Evolutionary conservation across 441 rosid species (phyloP), one percentile per base, ranked within the genome.

Genomic region (Omphalea diandra): DNA sequence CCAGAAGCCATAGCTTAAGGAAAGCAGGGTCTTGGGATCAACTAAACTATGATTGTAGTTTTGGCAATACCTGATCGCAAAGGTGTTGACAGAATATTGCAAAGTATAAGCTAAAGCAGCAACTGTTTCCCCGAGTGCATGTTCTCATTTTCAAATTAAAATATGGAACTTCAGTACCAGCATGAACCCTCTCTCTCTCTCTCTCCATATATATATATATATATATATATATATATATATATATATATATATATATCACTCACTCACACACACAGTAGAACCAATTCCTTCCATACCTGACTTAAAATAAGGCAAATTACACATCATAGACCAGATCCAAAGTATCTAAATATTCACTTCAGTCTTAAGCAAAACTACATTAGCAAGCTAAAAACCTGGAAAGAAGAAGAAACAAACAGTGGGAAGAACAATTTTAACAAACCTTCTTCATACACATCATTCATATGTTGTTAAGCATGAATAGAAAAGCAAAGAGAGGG

Each of bases 91-190:
- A n/a, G n/a, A 18, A 6, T 5, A 27, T 0, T 29, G 7, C 52
- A 64, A 49, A n/a, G 24, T 11, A 27, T 46, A 46, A 64, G 54
- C 67, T 46, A 64, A 31, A 64, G 46, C 64, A 17, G 29, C 56
- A 47, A 31, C 17, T 14, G 29, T 62, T 24, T 41, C 66, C 33
- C 38, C 10, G 8, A 38, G 20, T 36, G 18, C 20, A 38, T 38
- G 4, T 61, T 61, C 44, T 24, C 65, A 22, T 61, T 41, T 22
- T 38, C 31, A 38, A 61, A 20, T 61, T 9, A 60, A 35, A 35
- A 60, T 60, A 0, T 35, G 36, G 20, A 33, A 20, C 44, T 4
- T 35, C n/a, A 44, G 24, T 17, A 20, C 1, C 11, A 59, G 15
- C 10, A 2, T 33, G 17, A 18, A 29, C 5, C 27, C 4, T 10